phyloP scores from a whole-genome alignment of 495 filamentous ascomycete species.

The Penicillium cinerascens region DNA sequence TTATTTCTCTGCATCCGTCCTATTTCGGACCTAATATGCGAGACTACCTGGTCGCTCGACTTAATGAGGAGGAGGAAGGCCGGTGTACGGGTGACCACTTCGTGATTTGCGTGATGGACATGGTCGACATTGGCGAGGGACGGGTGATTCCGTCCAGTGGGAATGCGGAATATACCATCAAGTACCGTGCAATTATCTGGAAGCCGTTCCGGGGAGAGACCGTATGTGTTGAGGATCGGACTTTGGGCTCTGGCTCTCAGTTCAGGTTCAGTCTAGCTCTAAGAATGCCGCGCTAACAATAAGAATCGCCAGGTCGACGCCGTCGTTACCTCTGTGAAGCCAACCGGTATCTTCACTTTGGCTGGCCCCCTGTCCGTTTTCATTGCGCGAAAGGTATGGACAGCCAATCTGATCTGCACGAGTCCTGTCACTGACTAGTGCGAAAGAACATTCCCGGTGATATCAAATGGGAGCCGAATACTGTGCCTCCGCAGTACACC shows the following conservation, averaged over 20 bases:
- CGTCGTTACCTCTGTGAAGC: constrained; percentile 82
- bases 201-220: constrained; percentile 95
- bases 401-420: not conserved
- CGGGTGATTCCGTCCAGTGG: constrained; percentile 86
- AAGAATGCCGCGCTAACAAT: constrained; percentile 8
- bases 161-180: constrained; percentile 88
- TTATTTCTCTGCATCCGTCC: constrained; percentile 90
- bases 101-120: constrained; percentile 94
- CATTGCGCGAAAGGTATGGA: constrained; percentile 76
- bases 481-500: constrained; percentile 78
- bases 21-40: constrained; percentile 92
- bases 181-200: constrained; percentile 95
- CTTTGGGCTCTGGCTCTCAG: not conserved
- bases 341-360: constrained; percentile 87
- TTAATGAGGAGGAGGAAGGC: constrained; percentile 90
- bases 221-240: constrained; percentile 51
- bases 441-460: constrained; percentile 83
- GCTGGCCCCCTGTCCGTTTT: constrained; percentile 86
- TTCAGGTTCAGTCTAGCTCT: not conserved
- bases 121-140: constrained; percentile 86
- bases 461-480: constrained; percentile 89
- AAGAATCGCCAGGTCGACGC: constrained; percentile 71
- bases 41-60: constrained; percentile 77
- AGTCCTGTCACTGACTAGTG: constrained; percentile 15
- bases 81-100: constrained; percentile 90